Conservation (phyloP, 2,329 filamentous ascomycete species). For the Aspergillus persii region DNA sequence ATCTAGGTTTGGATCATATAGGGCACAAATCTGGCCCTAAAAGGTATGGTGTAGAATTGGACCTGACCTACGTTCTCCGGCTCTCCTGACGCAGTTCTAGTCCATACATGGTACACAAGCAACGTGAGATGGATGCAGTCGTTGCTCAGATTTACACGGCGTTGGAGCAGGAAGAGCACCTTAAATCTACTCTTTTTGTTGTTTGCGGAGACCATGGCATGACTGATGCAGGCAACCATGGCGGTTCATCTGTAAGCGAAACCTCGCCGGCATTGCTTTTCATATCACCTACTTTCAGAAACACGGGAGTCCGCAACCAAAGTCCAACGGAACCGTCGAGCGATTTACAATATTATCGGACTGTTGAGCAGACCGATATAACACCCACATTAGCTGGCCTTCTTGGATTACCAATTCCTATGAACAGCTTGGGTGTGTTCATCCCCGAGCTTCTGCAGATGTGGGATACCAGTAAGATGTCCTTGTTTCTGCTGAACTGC, state of each 20-base stretch:
- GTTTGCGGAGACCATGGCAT: slow-evolving; percentile 97
- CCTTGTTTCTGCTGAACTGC: neutral
- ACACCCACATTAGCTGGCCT: slow-evolving; percentile 84
- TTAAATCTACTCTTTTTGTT: slow-evolving; percentile 76
- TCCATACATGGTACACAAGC: slow-evolving; percentile 88
- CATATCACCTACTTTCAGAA: slow-evolving; percentile 75
- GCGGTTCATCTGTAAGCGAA: slow-evolving; percentile 88
- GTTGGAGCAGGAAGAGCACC: slow-evolving; percentile 67
- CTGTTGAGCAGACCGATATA: slow-evolving; percentile 91
- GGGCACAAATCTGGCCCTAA: slow-evolving; percentile 91
- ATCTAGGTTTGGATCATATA: slow-evolving; percentile 93
- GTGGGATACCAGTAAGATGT: slow-evolving; percentile 62
- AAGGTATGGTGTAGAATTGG: slow-evolving; percentile 52
- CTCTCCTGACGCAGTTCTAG: slow-evolving; percentile 45
- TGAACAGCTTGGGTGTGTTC: slow-evolving; percentile 86
- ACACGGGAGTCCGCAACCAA: slow-evolving; percentile 45
- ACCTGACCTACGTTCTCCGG: neutral
- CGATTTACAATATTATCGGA: slow-evolving; percentile 80
- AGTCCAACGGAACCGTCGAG: slow-evolving; percentile 60
- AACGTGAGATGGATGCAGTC: slow-evolving; percentile 87
- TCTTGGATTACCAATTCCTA: slow-evolving; percentile 81
- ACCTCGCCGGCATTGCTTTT: slow-evolving; percentile 92
- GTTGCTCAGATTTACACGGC: slow-evolving; percentile 73
- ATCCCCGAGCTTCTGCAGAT: slow-evolving; percentile 75
- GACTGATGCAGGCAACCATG: slow-evolving; percentile 97